Percentiles rank a stretch among this genome's conserved stretches.
Evolutionary conservation across 2,329 filamentous ascomycete species (phyloP).

Genomic region (Aotearoamyces nothofagi): DNA sequence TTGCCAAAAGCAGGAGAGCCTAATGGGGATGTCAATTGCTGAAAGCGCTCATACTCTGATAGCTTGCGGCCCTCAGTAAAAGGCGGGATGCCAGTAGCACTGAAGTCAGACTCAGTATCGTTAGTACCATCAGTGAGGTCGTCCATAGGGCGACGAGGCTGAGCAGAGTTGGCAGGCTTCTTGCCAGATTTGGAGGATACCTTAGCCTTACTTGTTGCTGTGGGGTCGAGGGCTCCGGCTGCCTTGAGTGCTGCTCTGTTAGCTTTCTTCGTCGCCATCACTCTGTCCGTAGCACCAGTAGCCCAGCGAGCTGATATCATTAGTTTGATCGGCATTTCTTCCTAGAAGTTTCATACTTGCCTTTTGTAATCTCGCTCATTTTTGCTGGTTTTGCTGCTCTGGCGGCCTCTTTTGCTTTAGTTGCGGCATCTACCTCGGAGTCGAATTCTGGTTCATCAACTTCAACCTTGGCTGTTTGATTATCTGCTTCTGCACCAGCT

Average conservation of each 20-base stretch:
- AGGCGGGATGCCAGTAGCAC: not conserved
- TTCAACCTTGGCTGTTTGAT: no score
- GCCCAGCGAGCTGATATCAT: constrained; percentile 33
- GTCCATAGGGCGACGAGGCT: not conserved
- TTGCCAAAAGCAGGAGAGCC: constrained; percentile 2
- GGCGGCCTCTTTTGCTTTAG: constrained; percentile 3
- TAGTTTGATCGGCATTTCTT: not conserved
- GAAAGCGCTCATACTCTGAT: constrained; percentile 4
- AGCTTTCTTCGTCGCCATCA: constrained; percentile 42
- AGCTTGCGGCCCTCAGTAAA: constrained; percentile 3
- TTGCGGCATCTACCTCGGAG: no score
- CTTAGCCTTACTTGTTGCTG: no score
- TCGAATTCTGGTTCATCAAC: no score
- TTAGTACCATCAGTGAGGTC: constrained; percentile 1
- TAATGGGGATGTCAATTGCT: constrained; percentile 2
- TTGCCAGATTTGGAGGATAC: no score
- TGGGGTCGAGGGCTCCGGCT: no score
- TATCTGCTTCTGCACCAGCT: no score
- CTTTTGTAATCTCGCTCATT: constrained; percentile 5
- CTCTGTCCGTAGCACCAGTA: constrained; percentile 40
- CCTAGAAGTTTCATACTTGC: no score
- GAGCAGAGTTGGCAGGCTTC: not conserved
- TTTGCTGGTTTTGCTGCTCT: constrained; percentile 4
- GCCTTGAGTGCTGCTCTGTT: constrained; percentile 39
- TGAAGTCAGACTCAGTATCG: not conserved